Evolutionary conservation across 495 filamentous ascomycete species (phyloP).

Genomic region (Apodospora peruviana): DNA sequence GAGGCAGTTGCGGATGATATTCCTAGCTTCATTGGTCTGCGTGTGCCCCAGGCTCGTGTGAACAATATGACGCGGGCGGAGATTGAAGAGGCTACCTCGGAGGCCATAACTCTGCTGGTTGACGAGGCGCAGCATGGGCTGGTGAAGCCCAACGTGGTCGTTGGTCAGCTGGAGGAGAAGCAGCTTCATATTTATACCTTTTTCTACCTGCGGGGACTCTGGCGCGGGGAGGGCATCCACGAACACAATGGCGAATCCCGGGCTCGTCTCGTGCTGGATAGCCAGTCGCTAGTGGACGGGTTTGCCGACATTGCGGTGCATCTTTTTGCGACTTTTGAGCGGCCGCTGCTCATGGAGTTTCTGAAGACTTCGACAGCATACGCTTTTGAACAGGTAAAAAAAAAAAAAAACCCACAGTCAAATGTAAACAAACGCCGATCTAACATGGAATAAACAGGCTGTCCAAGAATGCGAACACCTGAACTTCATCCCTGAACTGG

Average conservation of each 20-base stretch:
- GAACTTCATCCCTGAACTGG: conserved; percentile 80
- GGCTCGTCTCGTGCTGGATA: conserved; percentile 47
- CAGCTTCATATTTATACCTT: conserved; percentile 68
- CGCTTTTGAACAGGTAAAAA: conserved; percentile 66
- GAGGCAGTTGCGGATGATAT: conserved; percentile 86
- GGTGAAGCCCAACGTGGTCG: conserved; percentile 70
- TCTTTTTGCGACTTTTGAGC: conserved; percentile 80
- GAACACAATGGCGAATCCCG: conserved; percentile 36
- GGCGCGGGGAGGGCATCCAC: conserved; percentile 60
- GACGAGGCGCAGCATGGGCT: conserved; percentile 84
- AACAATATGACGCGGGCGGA: conserved; percentile 60
- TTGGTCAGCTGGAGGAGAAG: conserved; percentile 61
- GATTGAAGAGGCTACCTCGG: conserved; percentile 68
- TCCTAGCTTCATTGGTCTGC: conserved; percentile 77
- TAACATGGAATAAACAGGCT: conserved; percentile 42
- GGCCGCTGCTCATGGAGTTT: conserved; percentile 74
- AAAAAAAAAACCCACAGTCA: too few species aligned
- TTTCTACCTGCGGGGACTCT: conserved; percentile 84
- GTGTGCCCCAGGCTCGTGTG: conserved; percentile 69
- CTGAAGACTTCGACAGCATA: conserved; percentile 80
- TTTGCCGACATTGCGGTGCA: conserved; percentile 80
- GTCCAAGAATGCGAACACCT: conserved; percentile 69
- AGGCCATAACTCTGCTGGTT: conserved; percentile 82
- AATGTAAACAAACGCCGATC: too few species aligned
- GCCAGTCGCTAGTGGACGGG: conserved; percentile 71